Evolutionary conservation across 1,139 yeast species (phyloP).

Genomic region (Barnettozyma hawaiiensis): DNA sequence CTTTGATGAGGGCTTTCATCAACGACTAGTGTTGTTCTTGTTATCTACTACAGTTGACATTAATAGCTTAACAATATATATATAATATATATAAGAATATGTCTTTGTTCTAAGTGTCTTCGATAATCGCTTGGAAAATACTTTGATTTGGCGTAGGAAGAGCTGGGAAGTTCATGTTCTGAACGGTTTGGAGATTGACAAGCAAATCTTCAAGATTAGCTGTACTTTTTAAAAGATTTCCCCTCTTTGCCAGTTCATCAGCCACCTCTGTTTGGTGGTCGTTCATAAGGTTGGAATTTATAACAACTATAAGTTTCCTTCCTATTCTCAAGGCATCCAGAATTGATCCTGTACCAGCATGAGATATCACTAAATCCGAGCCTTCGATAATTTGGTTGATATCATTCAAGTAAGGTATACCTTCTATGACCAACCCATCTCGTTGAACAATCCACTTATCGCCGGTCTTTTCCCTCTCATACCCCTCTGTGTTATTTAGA

Average conservation of each 20-base stretch:
- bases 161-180: neutral
- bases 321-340: conserved; percentile 60
- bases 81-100: neutral
- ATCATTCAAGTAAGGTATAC: conserved; percentile 44
- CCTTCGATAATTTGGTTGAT: conserved; percentile 35
- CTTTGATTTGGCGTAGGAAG: conserved; percentile 15
- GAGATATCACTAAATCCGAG: conserved; percentile 66
- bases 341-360: conserved; percentile 93
- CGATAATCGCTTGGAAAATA: conserved; percentile 12
- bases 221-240: conserved; percentile 27
- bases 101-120: conserved; percentile 5
- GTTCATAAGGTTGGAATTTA: conserved; percentile 68
- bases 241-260: conserved; percentile 39
- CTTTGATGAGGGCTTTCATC: conserved; percentile 14
- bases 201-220: conserved; percentile 9
- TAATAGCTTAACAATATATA: neutral
- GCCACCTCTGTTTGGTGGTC: conserved; percentile 87
- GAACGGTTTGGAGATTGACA: conserved; percentile 2
- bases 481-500: conserved; percentile 4
- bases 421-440: conserved; percentile 30
- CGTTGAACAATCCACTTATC: conserved; percentile 5
- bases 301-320: conserved; percentile 62
- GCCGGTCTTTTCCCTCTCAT: conserved; percentile 4
- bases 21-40: neutral
- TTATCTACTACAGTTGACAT: neutral